Evolutionary conservation across 805 yeast genomes (phyloP).

Genomic region (Yarrowia osloensis): DNA sequence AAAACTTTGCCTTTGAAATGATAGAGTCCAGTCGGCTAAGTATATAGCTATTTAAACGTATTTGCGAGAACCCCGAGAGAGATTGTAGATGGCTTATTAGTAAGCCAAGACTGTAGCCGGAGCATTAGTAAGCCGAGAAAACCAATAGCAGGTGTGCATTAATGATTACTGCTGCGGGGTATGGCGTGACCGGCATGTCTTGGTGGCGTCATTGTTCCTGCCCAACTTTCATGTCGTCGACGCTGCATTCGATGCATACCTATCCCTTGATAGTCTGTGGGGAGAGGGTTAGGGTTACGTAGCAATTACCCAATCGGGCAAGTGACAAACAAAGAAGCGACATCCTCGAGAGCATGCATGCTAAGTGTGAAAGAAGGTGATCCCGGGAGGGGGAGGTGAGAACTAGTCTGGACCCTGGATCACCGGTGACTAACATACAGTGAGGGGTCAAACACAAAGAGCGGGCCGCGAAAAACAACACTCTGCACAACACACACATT

Average conservation of each 20-base stretch:
- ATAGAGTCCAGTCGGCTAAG: conserved; percentile 23
- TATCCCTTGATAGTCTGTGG: conserved; percentile 10
- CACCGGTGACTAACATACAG: not conserved
- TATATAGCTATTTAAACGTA: conserved; percentile 26
- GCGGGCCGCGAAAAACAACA: not conserved
- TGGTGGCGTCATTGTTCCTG: not conserved
- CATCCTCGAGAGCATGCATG: not conserved
- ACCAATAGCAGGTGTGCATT: not conserved
- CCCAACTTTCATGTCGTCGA: conserved; percentile 5
- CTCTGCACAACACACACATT: not conserved
- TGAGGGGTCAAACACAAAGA: not conserved
- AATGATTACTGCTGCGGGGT: not conserved
- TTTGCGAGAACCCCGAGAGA: not conserved
- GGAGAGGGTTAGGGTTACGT: conserved; percentile 7
- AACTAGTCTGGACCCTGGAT: not conserved
- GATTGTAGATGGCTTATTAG: not conserved
- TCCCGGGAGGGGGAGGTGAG: not conserved
- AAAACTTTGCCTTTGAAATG: conserved; percentile 18
- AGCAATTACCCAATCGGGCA: not conserved
- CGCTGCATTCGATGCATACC: not conserved
- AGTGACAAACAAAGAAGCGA: not conserved
- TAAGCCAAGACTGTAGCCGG: too few relatives aligned
- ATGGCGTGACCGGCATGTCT: not conserved
- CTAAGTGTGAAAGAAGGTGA: not conserved
- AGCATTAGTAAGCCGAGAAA: too few relatives aligned